These are phyloP conservation scores for Trichoderma simmonsii DNA, from an alignment of 2,329 filamentous ascomycete species.

Conservation along the genomic window DNA sequence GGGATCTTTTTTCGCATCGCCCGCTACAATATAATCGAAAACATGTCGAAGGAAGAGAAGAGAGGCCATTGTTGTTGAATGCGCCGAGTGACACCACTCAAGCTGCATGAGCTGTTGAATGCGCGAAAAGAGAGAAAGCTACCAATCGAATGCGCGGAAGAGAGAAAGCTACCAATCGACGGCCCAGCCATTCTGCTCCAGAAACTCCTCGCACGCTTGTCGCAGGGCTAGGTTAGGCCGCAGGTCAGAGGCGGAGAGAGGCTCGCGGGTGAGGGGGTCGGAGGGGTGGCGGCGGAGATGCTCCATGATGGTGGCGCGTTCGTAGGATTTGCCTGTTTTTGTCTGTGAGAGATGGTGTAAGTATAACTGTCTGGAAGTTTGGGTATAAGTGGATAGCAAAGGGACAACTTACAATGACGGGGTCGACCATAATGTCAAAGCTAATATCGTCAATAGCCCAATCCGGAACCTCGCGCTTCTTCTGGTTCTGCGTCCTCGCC, in stretches of 20 bases:
- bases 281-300: conserved; percentile 72
- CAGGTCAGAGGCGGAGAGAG: conserved; percentile 65
- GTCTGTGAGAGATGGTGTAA: conserved; percentile 46
- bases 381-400: no score
- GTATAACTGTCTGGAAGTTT: no score
- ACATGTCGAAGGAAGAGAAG: neutral
- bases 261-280: conserved; percentile 82
- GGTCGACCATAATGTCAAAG: conserved; percentile 72
- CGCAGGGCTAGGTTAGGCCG: conserved; percentile 78
- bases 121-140: conserved; percentile 20
- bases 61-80: neutral
- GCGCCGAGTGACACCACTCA: no score
- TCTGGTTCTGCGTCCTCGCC: conserved; percentile 43
- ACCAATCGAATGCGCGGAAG: no score
- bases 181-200: conserved; percentile 86
- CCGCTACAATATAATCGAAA: neutral
- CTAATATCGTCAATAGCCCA: conserved; percentile 75
- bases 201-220: conserved; percentile 79
- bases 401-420: conserved; percentile 48
- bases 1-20: neutral
- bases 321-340: conserved; percentile 86
- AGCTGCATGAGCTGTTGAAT: no score
- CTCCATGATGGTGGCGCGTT: conserved; percentile 79
- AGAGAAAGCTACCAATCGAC: conserved; percentile 73
- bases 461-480: conserved; percentile 63